Evolutionary conservation across 2,329 filamentous ascomycete species (phyloP).

Genomic region (Calycina marina): DNA sequence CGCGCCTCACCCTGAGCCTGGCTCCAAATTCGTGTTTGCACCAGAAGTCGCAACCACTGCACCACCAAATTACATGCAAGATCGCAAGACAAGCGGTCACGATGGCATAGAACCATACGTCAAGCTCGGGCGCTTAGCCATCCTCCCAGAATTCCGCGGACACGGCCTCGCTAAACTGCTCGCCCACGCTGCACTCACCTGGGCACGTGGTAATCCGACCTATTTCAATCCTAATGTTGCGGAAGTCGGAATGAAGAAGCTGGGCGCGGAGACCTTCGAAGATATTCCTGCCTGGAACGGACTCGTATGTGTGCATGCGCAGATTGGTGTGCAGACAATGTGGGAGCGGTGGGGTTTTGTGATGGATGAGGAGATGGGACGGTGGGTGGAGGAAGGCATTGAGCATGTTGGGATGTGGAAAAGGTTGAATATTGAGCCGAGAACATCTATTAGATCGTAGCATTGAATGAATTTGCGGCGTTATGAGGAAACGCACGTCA

Average conservation of each 20-base stretch:
- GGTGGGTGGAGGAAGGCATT: constrained; percentile 77
- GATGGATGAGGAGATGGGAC: constrained; percentile 57
- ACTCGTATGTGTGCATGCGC: constrained; percentile 67
- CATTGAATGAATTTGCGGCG: no score
- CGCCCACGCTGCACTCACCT: constrained; percentile 50
- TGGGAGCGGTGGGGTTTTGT: constrained; percentile 64
- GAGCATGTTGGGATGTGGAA: constrained; percentile 73
- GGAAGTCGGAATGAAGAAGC: constrained; percentile 29
- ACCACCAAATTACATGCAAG: constrained; percentile 11
- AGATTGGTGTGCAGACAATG: constrained; percentile 45
- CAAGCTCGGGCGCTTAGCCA: constrained; percentile 67
- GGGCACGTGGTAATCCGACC: constrained; percentile 46
- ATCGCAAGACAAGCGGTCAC: constrained; percentile 32
- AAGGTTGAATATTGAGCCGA: constrained; percentile 27
- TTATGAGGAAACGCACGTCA: no score
- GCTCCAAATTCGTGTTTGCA: constrained; percentile 16
- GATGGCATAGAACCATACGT: constrained; percentile 61
- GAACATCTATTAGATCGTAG: no score
- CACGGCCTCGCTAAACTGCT: constrained; percentile 50
- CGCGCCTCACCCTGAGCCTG: constrained; percentile 39
- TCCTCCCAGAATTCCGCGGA: constrained; percentile 37
- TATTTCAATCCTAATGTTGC: constrained; percentile 33
- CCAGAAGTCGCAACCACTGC: constrained; percentile 9
- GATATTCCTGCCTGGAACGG: constrained; percentile 52
- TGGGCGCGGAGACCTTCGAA: constrained; percentile 25